Evolutionary conservation across 1,284 basidiomycete species (phyloP), one percentile per base, ranked within the genome.

Genomic region (Athelia sp.): DNA sequence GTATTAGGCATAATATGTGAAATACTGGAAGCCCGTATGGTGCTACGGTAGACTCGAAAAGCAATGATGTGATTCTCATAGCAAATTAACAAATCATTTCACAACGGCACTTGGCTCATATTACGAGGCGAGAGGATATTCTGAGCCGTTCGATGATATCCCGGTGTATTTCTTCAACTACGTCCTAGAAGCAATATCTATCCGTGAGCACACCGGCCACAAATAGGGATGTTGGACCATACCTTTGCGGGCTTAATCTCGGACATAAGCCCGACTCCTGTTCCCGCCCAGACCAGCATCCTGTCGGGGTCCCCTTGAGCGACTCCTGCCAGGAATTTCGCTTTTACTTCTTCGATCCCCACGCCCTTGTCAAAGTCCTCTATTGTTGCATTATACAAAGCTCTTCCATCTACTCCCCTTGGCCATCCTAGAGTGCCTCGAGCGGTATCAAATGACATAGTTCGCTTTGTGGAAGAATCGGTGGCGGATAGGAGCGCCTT

Each of bases 211-310:
- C 22, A 17, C n/a, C n/a, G 36, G 11, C 19, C 8, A 3, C 23
- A 42, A 17, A 13, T 29, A 29, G 26, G 13, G 26, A 29, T 29
- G 4, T 29, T 13, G 26, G 13, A 29, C 6, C 71, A 56, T 50
- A 84, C 86, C 72, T 76, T 73, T 8, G 84, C 82, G 34, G 75
- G 65, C 59, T 78, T 74, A 51, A 80, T 69, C 51, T 73, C 68
- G 26, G 69, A 70, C 65, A 86, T 73, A 46, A 78, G 68, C n/a
- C 77, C 80, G 47, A 87, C 76, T 31, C 84, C 79, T 47, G 76
- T 73, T 18, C 88, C 87, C 18, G 82, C 77, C 86, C 87, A 89
- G n/a, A 81, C 70, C 15, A 87, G 63, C 54, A 78, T 73, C 50
- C 81, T 72, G 52, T 69, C 64, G 8, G 70, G 62, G 58, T 87